These are phyloP conservation scores for Cerrena zonata DNA, from an alignment of 1,284 basidiomycete species.

Conservation along the genomic window DNA sequence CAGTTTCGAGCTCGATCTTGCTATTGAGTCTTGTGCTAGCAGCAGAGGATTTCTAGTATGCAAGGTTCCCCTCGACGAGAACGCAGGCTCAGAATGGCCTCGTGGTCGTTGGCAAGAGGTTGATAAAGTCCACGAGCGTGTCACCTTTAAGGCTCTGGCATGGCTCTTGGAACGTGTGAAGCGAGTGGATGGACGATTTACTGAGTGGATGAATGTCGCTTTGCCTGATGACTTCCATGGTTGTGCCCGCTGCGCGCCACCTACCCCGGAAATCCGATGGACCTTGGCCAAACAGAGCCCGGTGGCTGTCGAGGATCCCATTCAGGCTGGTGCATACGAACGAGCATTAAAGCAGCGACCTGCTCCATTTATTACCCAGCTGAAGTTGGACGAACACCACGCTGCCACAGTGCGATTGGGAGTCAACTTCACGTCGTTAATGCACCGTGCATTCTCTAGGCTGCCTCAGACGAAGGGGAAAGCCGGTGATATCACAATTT, in stretches of 20 bases:
- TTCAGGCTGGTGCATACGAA: conserved; percentile 82
- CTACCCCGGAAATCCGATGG: conserved; percentile 74
- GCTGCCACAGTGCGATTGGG: conserved; percentile 77
- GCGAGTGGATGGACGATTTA: conserved; percentile 59
- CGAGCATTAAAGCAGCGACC: conserved; percentile 84
- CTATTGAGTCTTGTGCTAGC: conserved; percentile 59
- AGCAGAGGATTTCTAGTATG: conserved; percentile 79
- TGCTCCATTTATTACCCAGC: conserved; percentile 80
- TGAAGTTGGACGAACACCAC: conserved; percentile 63
- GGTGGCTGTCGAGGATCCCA: conserved; percentile 72
- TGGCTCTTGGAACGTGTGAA: conserved; percentile 85
- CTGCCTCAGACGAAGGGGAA: conserved; percentile 58
- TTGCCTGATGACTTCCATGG: conserved; percentile 37
- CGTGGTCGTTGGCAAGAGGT: conserved; percentile 70
- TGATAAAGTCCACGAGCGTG: conserved; percentile 79
- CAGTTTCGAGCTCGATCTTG: conserved; percentile 47
- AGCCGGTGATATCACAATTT: conserved; percentile 48
- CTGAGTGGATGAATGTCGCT: conserved; percentile 52
- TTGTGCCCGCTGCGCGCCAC: conserved; percentile 77
- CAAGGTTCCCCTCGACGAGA: conserved; percentile 59
- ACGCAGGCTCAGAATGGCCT: conserved; percentile 77
- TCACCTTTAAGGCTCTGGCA: conserved; percentile 73
- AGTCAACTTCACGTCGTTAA: conserved; percentile 80
- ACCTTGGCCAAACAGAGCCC: conserved; percentile 51
- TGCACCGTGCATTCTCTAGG: conserved; percentile 81